Conservation (phyloP, 208 protist species). For the Naegleria lovaniensis region DNA sequence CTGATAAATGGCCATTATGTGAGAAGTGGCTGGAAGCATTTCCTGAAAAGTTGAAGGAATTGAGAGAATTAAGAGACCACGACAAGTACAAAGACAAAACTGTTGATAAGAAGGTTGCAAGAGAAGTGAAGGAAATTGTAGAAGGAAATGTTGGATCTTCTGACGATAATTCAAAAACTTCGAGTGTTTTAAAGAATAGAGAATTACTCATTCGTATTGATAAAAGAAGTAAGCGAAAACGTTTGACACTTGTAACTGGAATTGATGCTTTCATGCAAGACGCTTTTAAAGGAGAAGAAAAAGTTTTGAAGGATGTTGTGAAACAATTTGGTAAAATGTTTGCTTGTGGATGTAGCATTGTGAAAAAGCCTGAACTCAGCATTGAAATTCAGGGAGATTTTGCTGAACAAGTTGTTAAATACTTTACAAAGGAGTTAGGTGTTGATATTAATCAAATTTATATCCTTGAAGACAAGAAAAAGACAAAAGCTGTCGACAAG, state of each 20-base stretch:
- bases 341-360: not conserved
- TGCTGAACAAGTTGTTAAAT: not conserved
- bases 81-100: constrained; percentile 21
- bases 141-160: not conserved
- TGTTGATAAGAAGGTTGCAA: constrained; percentile 12
- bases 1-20: constrained; percentile 5
- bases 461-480: not conserved
- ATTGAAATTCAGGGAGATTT: constrained; percentile 25
- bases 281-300: not conserved
- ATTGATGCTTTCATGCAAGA: not conserved
- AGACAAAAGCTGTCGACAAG: not conserved
- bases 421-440: not conserved
- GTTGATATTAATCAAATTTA: not conserved
- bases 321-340: constrained; percentile 22
- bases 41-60: not conserved
- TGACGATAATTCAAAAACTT: not conserved
- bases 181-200: not conserved
- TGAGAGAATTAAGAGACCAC: not conserved
- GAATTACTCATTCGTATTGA: not conserved
- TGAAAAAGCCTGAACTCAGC: not conserved
- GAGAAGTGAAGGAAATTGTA: not conserved
- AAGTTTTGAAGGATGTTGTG: not conserved
- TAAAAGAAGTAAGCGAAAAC: constrained; percentile 12
- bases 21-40: not conserved
- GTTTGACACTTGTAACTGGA: not conserved